Evolutionary conservation across 169 alveolate genomes (phyloP).

Genomic region (Eimeria tenella): DNA sequence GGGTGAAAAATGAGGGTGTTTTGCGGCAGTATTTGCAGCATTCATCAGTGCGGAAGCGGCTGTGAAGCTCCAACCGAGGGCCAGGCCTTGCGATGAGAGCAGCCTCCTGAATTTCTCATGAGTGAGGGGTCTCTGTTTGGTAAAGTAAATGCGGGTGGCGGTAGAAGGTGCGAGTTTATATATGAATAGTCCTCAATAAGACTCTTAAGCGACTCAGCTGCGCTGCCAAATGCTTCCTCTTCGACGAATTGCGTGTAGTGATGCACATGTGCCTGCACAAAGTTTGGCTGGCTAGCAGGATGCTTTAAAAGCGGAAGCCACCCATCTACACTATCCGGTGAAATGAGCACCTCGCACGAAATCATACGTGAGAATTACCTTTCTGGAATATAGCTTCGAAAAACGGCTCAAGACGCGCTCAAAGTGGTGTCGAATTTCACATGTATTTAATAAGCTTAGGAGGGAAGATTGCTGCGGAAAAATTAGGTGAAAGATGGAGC

Average conservation of each 20-base stretch:
- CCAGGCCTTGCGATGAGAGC: background rate
- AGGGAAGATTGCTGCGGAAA: constrained; percentile 21
- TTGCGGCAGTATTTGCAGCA: too few relatives aligned
- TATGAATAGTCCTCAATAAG: constrained; percentile 43
- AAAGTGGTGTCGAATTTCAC: constrained; percentile 62
- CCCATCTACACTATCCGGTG: background rate
- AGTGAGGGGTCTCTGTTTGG: background rate
- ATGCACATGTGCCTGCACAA: constrained; percentile 73
- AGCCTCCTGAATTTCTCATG: background rate
- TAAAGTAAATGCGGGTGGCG: constrained; percentile 29
- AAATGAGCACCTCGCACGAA: background rate
- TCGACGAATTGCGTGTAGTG: constrained; percentile 64
- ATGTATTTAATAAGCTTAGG: constrained; percentile 32
- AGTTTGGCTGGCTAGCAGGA: background rate
- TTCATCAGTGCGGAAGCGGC: too few relatives aligned
- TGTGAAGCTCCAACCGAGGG: background rate
- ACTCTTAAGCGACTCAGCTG: constrained; percentile 32
- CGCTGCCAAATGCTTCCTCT: constrained; percentile 21
- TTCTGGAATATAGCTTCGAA: constrained; percentile 27
- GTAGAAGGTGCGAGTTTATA: constrained; percentile 16
- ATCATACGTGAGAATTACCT: background rate
- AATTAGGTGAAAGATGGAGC: background rate
- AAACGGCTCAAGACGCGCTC: constrained; percentile 34
- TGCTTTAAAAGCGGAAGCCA: background rate
- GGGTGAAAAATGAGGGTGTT: too few relatives aligned